Percentiles rank a stretch among this genome's conserved stretches.
These are phyloP conservation scores for Phialocephala sp. DNA, from an alignment of 2,329 filamentous ascomycete genomes.

Conservation along the genomic window DNA sequence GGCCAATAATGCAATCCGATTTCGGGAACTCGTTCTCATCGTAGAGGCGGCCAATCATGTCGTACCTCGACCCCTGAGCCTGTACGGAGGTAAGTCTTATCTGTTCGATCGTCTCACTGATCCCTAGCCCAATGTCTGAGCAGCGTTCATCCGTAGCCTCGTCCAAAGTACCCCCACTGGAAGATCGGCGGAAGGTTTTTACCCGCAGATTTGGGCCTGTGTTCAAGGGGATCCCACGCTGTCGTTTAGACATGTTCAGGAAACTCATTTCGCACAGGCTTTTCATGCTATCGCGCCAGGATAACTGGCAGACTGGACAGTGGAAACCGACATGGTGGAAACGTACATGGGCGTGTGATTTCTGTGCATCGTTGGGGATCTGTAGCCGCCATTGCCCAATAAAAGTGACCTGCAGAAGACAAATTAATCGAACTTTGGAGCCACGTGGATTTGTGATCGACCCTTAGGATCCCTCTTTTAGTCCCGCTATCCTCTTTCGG, in stretches of 20 bases:
- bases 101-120: neutral
- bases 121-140: conserved; percentile 1
- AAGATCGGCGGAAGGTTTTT: conserved; percentile 6
- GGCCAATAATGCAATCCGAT: neutral
- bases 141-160: conserved; percentile 1
- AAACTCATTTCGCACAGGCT: conserved; percentile 17
- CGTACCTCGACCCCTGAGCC: neutral
- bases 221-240: neutral
- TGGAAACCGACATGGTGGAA: conserved; percentile 2
- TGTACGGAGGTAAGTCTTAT: neutral
- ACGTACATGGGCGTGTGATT: conserved; percentile 4
- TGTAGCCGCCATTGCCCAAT: conserved; percentile 11
- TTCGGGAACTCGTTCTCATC: neutral
- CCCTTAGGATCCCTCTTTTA: neutral
- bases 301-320: neutral
- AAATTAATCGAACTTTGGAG: neutral
- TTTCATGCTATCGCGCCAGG: neutral
- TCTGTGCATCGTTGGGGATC: conserved; percentile 1
- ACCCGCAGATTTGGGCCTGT: conserved; percentile 10
- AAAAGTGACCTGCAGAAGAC: neutral
- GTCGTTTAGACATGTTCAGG: conserved; percentile 7
- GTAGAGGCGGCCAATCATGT: conserved; percentile 1
- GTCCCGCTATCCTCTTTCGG: neutral
- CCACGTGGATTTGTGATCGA: conserved; percentile 1
- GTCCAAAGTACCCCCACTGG: conserved; percentile 3